A percentile compares a stretch with the other conserved stretches of the same genome.
Conservation (phyloP, 257 asterid genomes). For the Anisodus acutangulus region DNA sequence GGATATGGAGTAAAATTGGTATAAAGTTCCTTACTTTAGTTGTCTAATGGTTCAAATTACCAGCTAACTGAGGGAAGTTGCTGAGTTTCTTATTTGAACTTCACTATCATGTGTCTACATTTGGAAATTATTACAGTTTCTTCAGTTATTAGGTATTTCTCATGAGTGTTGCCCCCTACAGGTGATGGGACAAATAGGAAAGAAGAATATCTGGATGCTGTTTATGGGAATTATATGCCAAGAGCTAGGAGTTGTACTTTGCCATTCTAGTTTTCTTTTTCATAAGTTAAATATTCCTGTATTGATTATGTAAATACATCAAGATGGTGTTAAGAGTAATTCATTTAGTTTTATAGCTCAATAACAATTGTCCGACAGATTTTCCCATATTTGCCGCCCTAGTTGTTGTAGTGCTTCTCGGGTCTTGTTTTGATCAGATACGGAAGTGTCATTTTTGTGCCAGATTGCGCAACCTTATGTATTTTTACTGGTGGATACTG, state of each 20-base stretch:
- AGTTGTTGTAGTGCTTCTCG: not conserved
- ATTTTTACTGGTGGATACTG: not conserved
- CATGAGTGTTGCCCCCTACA: not conserved
- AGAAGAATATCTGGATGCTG: not conserved
- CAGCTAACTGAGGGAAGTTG: not conserved
- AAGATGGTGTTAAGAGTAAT: not conserved
- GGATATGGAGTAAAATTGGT: not conserved
- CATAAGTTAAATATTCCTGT: not conserved
- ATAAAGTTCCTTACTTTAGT: not conserved
- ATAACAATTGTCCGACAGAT: not conserved
- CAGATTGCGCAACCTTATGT: not conserved
- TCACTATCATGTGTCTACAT: not conserved
- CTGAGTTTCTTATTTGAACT: not conserved
- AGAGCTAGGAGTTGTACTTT: not conserved
- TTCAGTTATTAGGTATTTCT: not conserved
- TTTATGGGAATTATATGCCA: not conserved
- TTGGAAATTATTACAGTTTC: not conserved
- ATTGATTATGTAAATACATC: not conserved
- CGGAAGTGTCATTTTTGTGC: not conserved
- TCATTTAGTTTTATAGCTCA: slow-evolving; percentile 14
- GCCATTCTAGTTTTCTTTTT: slow-evolving; percentile 13
- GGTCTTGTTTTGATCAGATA: not conserved
- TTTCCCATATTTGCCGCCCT: not conserved
- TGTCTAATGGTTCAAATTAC: not conserved
- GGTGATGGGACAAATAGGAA: not conserved